phyloP scores from a whole-genome alignment of 164 flowering plant genomes.

The Aristolochia fimbriata region DNA sequence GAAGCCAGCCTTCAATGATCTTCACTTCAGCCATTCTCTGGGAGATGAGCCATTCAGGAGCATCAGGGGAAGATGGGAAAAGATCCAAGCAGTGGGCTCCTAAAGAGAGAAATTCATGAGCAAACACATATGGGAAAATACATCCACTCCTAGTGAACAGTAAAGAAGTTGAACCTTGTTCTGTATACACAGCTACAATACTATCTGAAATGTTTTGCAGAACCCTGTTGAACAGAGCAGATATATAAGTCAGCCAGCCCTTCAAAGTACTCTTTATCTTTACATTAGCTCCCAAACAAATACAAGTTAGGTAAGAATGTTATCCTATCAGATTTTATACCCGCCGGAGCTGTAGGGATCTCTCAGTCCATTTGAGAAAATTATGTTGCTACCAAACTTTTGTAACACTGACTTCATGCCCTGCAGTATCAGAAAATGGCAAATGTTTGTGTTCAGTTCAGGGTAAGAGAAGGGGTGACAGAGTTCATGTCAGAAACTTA shows the following conservation, averaged over 20 bases:
- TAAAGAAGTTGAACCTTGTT: slow-evolving; percentile 13
- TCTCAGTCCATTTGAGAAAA: slow-evolving; percentile 65
- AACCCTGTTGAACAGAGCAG: slow-evolving; percentile 20
- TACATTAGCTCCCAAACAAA: not conserved
- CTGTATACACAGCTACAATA: slow-evolving; percentile 34
- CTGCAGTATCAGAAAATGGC: slow-evolving; percentile 20
- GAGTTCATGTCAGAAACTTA: slow-evolving; percentile 8
- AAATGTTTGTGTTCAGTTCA: too few relatives aligned
- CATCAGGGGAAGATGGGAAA: too few relatives aligned
- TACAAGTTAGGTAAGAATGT: not conserved
- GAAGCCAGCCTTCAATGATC: too few relatives aligned
- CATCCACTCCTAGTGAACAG: too few relatives aligned
- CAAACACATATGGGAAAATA: too few relatives aligned
- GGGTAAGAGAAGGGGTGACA: too few relatives aligned
- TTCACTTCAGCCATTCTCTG: too few relatives aligned
- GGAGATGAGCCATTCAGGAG: too few relatives aligned
- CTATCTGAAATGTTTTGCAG: slow-evolving; percentile 42
- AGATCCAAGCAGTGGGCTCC: too few relatives aligned
- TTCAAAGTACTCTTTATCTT: not conserved
- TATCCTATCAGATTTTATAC: slow-evolving; percentile 17
- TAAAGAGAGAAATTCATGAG: too few relatives aligned
- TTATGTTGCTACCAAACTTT: slow-evolving; percentile 63
- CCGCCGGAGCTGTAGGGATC: slow-evolving; percentile 74
- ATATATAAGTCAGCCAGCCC: too few relatives aligned
- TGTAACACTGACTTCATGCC: slow-evolving; percentile 36